A percentile compares a stretch with the other conserved stretches of the same genome.
phyloP scores from a whole-genome alignment of 2,329 filamentous ascomycete genomes.

The Alternaria incomplexa region DNA sequence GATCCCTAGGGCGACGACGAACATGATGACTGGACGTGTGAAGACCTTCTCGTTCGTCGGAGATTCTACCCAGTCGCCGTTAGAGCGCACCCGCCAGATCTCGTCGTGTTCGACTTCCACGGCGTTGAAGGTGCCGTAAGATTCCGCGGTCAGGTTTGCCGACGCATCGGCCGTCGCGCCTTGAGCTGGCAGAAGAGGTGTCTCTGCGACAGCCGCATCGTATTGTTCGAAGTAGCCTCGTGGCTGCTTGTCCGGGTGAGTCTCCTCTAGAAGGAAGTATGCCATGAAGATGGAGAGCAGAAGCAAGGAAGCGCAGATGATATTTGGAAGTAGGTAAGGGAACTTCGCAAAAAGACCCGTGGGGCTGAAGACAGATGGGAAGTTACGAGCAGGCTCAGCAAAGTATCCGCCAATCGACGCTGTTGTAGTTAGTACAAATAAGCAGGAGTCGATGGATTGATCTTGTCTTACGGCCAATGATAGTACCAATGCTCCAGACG shows the following conservation, averaged over 20 bases:
- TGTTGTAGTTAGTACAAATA: conserved; percentile 29
- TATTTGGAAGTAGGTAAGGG: conserved; percentile 88
- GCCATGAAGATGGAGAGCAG: conserved; percentile 79
- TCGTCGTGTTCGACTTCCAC: conserved; percentile 62
- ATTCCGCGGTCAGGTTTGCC: conserved; percentile 77
- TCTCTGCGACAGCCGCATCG: conserved; percentile 62
- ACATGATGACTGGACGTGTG: conserved; percentile 71
- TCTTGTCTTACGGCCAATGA: conserved; percentile 67
- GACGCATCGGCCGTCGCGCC: conserved; percentile 75
- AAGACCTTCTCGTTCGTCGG: conserved; percentile 56
- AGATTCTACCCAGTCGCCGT: conserved; percentile 52
- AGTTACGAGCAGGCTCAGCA: conserved; percentile 76
- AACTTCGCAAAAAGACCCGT: conserved; percentile 75
- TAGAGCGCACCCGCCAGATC: conserved; percentile 58
- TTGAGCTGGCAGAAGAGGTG: conserved; percentile 76
- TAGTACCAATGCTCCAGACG: conserved; percentile 83
- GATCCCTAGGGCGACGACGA: conserved; percentile 82
- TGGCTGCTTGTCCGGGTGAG: conserved; percentile 81
- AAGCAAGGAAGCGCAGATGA: conserved; percentile 80
- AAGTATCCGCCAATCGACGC: conserved; percentile 86
- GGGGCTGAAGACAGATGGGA: conserved; percentile 71
- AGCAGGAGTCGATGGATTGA: background rate
- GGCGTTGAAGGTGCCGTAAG: conserved; percentile 74
- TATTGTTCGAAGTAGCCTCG: conserved; percentile 50
- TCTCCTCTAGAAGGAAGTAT: conserved; percentile 85